Evolutionary conservation across 306 rosid species (phyloP).

Genomic region (Cyclanthera cordifolia): DNA sequence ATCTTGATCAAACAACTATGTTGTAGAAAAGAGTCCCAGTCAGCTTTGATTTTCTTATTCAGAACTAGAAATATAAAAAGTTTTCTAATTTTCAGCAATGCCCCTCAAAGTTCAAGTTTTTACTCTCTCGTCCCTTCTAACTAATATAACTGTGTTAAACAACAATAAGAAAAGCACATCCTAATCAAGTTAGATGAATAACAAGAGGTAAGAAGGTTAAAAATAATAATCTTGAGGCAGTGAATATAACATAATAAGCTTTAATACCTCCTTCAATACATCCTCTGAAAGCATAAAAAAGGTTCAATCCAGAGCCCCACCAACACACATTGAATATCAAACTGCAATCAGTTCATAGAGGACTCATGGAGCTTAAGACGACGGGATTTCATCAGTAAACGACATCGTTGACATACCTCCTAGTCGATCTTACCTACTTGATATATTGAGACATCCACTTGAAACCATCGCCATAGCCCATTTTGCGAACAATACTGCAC

Average conservation of each 20-base stretch:
- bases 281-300: slow-evolving; percentile 12
- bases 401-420: neutral
- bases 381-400: neutral
- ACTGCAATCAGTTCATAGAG: neutral
- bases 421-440: slow-evolving; percentile 12
- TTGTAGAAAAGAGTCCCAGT: neutral
- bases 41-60: neutral
- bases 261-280: slow-evolving; percentile 8
- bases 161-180: neutral
- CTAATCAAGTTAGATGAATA: slow-evolving; percentile 4
- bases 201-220: slow-evolving; percentile 6
- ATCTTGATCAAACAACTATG: too few species aligned
- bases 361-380: neutral
- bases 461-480: slow-evolving; percentile 36
- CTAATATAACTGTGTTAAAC: neutral
- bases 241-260: neutral
- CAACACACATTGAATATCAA: slow-evolving; percentile 5
- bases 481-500: slow-evolving; percentile 37
- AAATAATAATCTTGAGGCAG: slow-evolving; percentile 1
- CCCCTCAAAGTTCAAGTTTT: slow-evolving; percentile 3
- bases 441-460: slow-evolving; percentile 34
- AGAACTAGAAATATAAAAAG: neutral
- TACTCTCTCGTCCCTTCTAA: neutral
- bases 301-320: slow-evolving; percentile 2
- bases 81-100: neutral